phyloP scores from a whole-genome alignment of 768 basidiomycete genomes.

The Boletus rufocinnamomeus region DNA sequence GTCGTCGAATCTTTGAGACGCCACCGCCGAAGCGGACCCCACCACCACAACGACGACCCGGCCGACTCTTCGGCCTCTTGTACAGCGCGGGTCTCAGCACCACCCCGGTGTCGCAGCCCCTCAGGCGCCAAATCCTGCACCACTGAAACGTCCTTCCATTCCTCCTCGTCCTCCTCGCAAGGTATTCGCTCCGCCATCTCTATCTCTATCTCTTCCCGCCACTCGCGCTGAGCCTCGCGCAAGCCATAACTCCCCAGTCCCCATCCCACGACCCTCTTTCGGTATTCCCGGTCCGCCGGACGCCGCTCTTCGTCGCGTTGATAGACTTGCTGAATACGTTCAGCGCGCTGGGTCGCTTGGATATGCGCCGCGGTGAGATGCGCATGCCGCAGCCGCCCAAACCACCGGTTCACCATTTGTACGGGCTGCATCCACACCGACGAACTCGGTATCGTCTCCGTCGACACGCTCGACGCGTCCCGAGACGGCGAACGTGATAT shows the following conservation, averaged over 20 bases:
- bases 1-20: conserved; percentile 74
- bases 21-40: conserved; percentile 77
- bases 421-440: conserved; percentile 11
- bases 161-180: conserved; percentile 27
- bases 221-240: conserved; percentile 37
- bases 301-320: conserved; percentile 36
- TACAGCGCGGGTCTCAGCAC: background rate
- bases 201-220: conserved; percentile 19
- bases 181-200: background rate
- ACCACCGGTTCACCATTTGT: conserved; percentile 52
- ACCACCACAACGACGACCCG: conserved; percentile 68
- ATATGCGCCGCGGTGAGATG: conserved; percentile 69
- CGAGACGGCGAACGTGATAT: conserved; percentile 5
- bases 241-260: conserved; percentile 71
- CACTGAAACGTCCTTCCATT: conserved; percentile 17
- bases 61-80: conserved; percentile 5
- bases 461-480: conserved; percentile 13
- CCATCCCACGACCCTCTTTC: conserved; percentile 54
- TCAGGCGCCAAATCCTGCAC: background rate
- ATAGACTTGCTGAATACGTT: conserved; percentile 65
- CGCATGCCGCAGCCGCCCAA: conserved; percentile 61
- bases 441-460: background rate
- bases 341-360: conserved; percentile 67
- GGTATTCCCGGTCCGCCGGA: conserved; percentile 25
- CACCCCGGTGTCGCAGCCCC: conserved; percentile 14